Evolutionary conservation across 2,329 filamentous ascomycete genomes (phyloP), one percentile per base, ranked within the genome.

Genomic region (Penicillium sp.): DNA sequence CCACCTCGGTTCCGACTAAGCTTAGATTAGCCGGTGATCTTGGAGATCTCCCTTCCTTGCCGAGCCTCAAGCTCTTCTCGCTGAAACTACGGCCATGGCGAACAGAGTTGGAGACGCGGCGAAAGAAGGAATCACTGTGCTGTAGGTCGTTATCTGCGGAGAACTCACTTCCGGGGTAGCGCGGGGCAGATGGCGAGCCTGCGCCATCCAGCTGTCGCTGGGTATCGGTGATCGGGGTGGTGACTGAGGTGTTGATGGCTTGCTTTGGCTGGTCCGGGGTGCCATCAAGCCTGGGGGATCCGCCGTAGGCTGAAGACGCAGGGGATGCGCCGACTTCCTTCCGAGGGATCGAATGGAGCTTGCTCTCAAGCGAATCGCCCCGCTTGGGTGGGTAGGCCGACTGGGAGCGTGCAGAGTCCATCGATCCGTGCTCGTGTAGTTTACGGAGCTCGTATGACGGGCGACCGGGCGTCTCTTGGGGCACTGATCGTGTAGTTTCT

Each of bases 101-200:
- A 51, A 97, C 91, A 44, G 90, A 92, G 68, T 96, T 96, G 7
- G 94, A 97, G 33, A 97, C 89, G 46, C 91, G 86, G 51, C 90
- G 89, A 56, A 97, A 78, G 54, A 97, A 89, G 1, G 90, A 93
- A 21, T 90, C 87, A 26, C 85, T 87, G 36, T 82, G 87, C 47
- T 90, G 89, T 84, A 97, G 91, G 68, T 97, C 94, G 71, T 97
- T 92, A 59, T 97, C 93, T 87, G 96, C 86, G 53, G 89, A 94
- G 66, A 97, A 94, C 59, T 96, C 91, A 48, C 87, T 90, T 46
- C 90, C 90, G 36, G 84, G 82, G 71, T 88, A 54, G 17, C 51
- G 81, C 59, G 88, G 84, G 56, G 90, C 76, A 62, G 85, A 86
- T 8, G 88, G 86, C 8, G 87, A 89, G 32, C 73, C 71, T 59